A percentile compares a stretch with the other conserved stretches of the same genome.
These are phyloP conservation scores for Ampelomyces quisqualis DNA, from an alignment of 2,329 filamentous ascomycete species.

Conservation along the genomic window DNA sequence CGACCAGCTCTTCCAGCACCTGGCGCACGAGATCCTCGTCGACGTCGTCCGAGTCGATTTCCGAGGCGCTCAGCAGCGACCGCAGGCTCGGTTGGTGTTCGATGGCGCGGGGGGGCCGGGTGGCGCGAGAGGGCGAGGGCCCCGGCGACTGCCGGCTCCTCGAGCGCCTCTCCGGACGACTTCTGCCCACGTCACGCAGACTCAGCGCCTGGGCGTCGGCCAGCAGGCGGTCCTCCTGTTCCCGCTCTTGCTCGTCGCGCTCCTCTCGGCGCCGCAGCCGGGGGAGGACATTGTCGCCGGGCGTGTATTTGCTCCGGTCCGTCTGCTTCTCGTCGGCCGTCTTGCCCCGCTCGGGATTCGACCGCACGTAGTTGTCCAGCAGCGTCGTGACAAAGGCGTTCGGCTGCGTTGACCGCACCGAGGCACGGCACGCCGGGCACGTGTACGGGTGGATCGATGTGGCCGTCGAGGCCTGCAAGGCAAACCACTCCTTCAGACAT, in stretches of 20 bases:
- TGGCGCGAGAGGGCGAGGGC: slow-evolving; percentile 21
- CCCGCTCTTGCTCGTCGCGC: slow-evolving; percentile 65
- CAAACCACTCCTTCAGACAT: slow-evolving; percentile 95
- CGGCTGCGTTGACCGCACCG: slow-evolving; percentile 81
- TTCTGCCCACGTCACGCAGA: slow-evolving; percentile 63
- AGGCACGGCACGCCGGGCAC: slow-evolving; percentile 87
- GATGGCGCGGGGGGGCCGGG: slow-evolving; percentile 57
- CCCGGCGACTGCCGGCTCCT: slow-evolving; percentile 29
- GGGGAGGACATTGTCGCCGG: slow-evolving; percentile 78
- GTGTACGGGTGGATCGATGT: slow-evolving; percentile 66
- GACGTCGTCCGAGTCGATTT: slow-evolving; percentile 74
- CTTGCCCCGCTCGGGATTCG: slow-evolving; percentile 74
- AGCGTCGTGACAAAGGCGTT: slow-evolving; percentile 90
- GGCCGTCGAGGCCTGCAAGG: slow-evolving; percentile 67
- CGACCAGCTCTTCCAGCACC: slow-evolving; percentile 80
- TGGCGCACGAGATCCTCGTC: slow-evolving; percentile 87
- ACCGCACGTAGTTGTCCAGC: slow-evolving; percentile 80
- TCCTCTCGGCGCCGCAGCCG: slow-evolving; percentile 53
- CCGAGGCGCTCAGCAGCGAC: slow-evolving; percentile 77
- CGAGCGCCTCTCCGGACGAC: slow-evolving; percentile 26
- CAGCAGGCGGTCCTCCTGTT: slow-evolving; percentile 68
- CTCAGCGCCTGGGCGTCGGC: slow-evolving; percentile 73
- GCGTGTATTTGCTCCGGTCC: slow-evolving; percentile 73
- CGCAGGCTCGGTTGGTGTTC: slow-evolving; percentile 89
- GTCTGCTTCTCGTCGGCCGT: slow-evolving; percentile 72